These are phyloP conservation scores for Pyrus pyrifolia DNA, from an alignment of 306 rosid genomes.

Conservation along the genomic window DNA sequence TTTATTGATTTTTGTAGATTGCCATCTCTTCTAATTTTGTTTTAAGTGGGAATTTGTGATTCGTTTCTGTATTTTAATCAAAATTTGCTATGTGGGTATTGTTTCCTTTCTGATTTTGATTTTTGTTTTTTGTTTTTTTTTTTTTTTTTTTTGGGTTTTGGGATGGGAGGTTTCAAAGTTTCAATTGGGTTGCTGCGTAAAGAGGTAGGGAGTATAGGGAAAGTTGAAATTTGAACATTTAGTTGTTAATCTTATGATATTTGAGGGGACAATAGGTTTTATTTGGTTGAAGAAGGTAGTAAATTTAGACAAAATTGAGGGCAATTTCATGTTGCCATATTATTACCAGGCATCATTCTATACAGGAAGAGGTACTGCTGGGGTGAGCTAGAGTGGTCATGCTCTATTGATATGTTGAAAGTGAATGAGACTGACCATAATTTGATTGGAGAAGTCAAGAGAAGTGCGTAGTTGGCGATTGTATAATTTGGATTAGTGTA, in stretches of 20 bases:
- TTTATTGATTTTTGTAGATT: background rate
- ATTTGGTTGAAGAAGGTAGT: background rate
- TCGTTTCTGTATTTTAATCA: background rate
- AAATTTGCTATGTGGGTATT: background rate
- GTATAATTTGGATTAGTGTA: background rate
- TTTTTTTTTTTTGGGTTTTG: background rate
- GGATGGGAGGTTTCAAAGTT: background rate
- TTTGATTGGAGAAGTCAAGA: background rate
- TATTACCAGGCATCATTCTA: background rate
- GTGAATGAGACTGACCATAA: background rate
- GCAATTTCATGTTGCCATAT: background rate
- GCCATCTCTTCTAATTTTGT: background rate
- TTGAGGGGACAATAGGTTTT: background rate
- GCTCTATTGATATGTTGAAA: background rate
- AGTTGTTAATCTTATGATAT: background rate
- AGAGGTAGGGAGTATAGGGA: background rate
- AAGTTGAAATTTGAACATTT: background rate
- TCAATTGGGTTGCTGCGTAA: background rate
- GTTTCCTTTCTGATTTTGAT: background rate
- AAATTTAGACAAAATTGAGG: background rate
- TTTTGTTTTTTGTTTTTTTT: background rate
- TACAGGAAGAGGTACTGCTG: background rate
- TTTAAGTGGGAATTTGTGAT: background rate
- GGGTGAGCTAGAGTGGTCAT: background rate
- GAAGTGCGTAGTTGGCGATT: background rate